These are phyloP conservation scores for Biscogniauxia sp. DNA, from an alignment of 2,329 filamentous ascomycete genomes.

Conservation along the genomic window DNA sequence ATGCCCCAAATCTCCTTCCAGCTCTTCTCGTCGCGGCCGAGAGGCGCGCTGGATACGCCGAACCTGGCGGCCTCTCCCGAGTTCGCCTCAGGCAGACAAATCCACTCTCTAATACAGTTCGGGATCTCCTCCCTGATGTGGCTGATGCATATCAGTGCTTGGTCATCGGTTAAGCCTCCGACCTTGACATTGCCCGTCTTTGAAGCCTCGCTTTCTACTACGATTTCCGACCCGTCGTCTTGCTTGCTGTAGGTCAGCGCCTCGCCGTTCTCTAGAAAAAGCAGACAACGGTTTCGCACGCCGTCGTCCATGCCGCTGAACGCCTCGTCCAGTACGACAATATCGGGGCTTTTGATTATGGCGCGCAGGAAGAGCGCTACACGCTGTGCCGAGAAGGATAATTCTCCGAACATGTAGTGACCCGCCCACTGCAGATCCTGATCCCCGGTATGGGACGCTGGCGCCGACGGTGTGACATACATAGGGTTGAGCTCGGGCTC, in stretches of 20 bases:
- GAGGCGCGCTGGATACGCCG: constrained; percentile 60
- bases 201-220: constrained; percentile 47
- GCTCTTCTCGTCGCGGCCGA: constrained; percentile 53
- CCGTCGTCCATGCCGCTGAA: constrained; percentile 82
- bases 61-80: constrained; percentile 59
- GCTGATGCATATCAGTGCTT: constrained; percentile 89
- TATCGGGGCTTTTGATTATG: constrained; percentile 74
- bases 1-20: constrained; percentile 68
- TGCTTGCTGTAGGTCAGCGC: constrained; percentile 40
- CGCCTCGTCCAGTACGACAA: constrained; percentile 83
- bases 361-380: constrained; percentile 81
- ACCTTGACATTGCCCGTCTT: constrained; percentile 49
- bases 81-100: constrained; percentile 78
- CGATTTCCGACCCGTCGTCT: constrained; percentile 29
- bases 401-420: constrained; percentile 65
- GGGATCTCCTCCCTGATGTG: constrained; percentile 91
- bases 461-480: constrained; percentile 26
- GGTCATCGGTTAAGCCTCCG: constrained; percentile 62
- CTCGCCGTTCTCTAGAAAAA: constrained; percentile 71
- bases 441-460: constrained; percentile 8
- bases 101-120: constrained; percentile 75
- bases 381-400: constrained; percentile 80
- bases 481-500: constrained; percentile 69
- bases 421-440: constrained; percentile 61
- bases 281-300: constrained; percentile 81